Conservation (phyloP, 164 flowering plant species). For the Cinnamomum chago region DNA sequence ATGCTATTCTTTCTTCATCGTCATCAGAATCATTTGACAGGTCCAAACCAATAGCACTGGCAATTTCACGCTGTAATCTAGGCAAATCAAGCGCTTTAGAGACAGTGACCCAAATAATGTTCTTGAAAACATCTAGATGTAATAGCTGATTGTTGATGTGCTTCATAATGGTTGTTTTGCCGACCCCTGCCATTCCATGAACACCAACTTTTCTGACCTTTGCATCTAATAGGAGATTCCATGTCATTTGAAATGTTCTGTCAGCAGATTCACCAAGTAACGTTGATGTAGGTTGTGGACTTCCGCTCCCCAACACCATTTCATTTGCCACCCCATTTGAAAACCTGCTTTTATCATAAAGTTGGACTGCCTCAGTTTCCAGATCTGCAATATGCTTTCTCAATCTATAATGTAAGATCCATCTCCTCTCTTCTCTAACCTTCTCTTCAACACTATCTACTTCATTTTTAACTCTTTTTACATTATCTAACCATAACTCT, state of each 20-base stretch:
- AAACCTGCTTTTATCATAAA: slow-evolving; percentile 4
- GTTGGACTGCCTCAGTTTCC: neutral
- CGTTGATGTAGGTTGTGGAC: neutral
- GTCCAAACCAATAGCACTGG: neutral
- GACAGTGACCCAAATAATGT: slow-evolving; percentile 5
- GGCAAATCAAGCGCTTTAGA: slow-evolving; percentile 4
- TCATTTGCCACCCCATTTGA: slow-evolving; percentile 8
- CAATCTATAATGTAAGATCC: slow-evolving; percentile 1
- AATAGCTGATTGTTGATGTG: slow-evolving; percentile 9
- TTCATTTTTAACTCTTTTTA: neutral
- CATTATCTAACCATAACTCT: slow-evolving; percentile 10
- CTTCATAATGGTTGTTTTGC: slow-evolving; percentile 16
- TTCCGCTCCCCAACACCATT: neutral
- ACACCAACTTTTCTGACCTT: slow-evolving; percentile 9
- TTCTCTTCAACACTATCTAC: neutral
- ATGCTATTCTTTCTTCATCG: neutral
- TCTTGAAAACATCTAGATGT: neutral
- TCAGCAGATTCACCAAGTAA: slow-evolving; percentile 3
- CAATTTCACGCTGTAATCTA: slow-evolving; percentile 1
- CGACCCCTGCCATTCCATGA: slow-evolving; percentile 21
- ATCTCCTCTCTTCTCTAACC: neutral
- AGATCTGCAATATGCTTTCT: neutral
- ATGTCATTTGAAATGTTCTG: neutral
- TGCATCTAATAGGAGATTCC: slow-evolving; percentile 1
- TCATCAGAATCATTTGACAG: neutral